These are phyloP conservation scores for Penicillium oxalicum DNA, from an alignment of 2,329 filamentous ascomycete genomes.

Conservation along the genomic window DNA sequence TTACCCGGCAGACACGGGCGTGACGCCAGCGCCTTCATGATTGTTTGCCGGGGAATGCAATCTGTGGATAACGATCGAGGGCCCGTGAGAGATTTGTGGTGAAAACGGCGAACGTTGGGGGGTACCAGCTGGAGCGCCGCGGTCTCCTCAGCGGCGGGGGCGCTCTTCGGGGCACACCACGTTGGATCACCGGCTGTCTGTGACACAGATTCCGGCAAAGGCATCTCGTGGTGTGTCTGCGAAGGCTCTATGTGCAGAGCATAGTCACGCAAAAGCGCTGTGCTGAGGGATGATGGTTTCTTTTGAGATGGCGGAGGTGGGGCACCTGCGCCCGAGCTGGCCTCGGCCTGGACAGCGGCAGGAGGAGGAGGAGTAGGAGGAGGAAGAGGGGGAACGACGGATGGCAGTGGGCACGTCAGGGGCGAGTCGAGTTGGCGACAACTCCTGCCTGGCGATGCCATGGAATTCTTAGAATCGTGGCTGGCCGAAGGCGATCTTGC, in stretches of 20 bases:
- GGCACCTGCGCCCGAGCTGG: slow-evolving; percentile 4
- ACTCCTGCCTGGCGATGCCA: slow-evolving; percentile 18
- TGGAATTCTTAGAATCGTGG: slow-evolving; percentile 1
- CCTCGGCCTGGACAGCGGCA: not conserved
- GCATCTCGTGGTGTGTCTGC: slow-evolving; percentile 33
- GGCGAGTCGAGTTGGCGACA: slow-evolving; percentile 14
- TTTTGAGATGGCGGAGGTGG: slow-evolving; percentile 16
- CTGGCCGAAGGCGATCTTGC: slow-evolving; percentile 3
- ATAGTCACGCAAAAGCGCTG: slow-evolving; percentile 41
- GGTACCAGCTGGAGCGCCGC: slow-evolving; percentile 22
- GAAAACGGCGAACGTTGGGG: slow-evolving; percentile 32
- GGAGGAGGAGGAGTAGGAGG: slow-evolving; percentile 11
- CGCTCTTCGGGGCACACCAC: slow-evolving; percentile 16
- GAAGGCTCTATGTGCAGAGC: slow-evolving; percentile 40
- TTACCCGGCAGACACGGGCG: slow-evolving; percentile 49
- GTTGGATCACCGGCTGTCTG: slow-evolving; percentile 16
- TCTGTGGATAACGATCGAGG: slow-evolving; percentile 53
- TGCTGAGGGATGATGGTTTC: slow-evolving; percentile 26
- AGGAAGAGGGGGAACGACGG: slow-evolving; percentile 11
- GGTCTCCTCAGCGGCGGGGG: slow-evolving; percentile 21
- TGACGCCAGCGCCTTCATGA: slow-evolving; percentile 75
- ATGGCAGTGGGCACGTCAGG: slow-evolving; percentile 11
- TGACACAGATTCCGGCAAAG: slow-evolving; percentile 16
- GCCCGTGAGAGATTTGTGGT: slow-evolving; percentile 28
- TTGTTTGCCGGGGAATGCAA: slow-evolving; percentile 68